Evolutionary conservation across 2,329 filamentous ascomycete genomes (phyloP), one percentile per base, ranked within the genome.

Genomic region (Trichoderma koningiopsis): DNA sequence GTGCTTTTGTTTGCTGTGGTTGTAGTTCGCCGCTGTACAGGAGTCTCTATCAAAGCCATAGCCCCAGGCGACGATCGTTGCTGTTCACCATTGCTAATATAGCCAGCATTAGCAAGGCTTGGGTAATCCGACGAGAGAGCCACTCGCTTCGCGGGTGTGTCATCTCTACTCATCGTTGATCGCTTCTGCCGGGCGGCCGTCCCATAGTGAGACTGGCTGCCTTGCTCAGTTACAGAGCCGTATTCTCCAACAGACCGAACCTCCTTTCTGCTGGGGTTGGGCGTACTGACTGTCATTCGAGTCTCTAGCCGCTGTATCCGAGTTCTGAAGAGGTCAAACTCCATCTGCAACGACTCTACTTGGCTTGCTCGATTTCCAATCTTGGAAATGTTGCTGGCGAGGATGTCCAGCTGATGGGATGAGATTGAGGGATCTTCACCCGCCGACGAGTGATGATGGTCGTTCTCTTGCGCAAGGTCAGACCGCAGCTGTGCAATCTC

Each of bases 311-410:
- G 74, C 65, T 80, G 77, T 5, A 82, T 68, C 8, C 79, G 74
- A 5, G 76, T 76, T 70, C 80, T 80, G 66, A 82, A 75, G 2
- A 83, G 75, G 52, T 81, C 76, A 53, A 82, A 76, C 68, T 83
- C 81, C 80, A 82, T 83, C 72, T 81, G 79, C 27, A 83, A 72
- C 8, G 75, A 77, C 64, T 83, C 80, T 11, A 83, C 75, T 62
- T 81, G 78, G 66, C 75, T 81, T 27, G 80, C 79, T 43, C 77
- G 76, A 70, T 77, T 76, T 16, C 78, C 76, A 31, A 82, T 79
- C 68, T 78, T 81, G 43, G 79, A 76, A 33, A 82, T 79, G 68
- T 74, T 81, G 65, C 71, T 78, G 2, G 79, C 77, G 35, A 83
- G 76, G 11, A 83, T 81, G 58, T 83, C 81, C 11, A 83, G 74